Evolutionary conservation across 768 basidiomycete species (phyloP).

Genomic region (Vararia minispora): DNA sequence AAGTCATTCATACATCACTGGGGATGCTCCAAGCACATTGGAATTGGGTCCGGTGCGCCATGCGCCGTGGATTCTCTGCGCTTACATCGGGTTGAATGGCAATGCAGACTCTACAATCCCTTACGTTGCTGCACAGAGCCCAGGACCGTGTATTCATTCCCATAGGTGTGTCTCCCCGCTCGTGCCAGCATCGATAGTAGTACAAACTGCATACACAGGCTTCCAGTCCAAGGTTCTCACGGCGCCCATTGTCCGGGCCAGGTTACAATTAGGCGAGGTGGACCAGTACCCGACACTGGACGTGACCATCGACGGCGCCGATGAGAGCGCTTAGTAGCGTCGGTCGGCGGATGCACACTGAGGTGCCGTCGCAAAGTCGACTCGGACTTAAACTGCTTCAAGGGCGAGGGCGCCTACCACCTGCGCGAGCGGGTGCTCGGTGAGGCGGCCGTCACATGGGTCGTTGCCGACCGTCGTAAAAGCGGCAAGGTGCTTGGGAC

Average conservation of each 20-base stretch:
- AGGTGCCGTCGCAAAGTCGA: constrained; percentile 56
- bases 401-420: constrained; percentile 96
- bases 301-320: constrained; percentile 96
- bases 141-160: constrained; percentile 79
- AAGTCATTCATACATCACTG: constrained; percentile 1
- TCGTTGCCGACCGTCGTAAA: constrained; percentile 93
- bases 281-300: constrained; percentile 85
- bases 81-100: background rate
- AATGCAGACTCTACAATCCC: constrained; percentile 85
- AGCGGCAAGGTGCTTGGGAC: constrained; percentile 75
- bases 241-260: constrained; percentile 75
- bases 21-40: constrained; percentile 50
- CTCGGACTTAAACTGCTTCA: constrained; percentile 79
- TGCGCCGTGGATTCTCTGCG: background rate
- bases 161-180: constrained; percentile 42
- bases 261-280: constrained; percentile 75
- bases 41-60: constrained; percentile 71
- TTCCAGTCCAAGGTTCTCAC: constrained; percentile 98
- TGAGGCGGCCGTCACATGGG: constrained; percentile 83
- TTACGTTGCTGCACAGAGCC: constrained; percentile 93
- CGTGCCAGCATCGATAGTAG: background rate
- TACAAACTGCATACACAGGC: constrained; percentile 29
- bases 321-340: constrained; percentile 71
- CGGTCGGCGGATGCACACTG: background rate
- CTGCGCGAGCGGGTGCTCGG: constrained; percentile 95